These are phyloP conservation scores for Hyaloscypha variabilis DNA, from an alignment of 495 filamentous ascomycete genomes.

Conservation along the genomic window DNA sequence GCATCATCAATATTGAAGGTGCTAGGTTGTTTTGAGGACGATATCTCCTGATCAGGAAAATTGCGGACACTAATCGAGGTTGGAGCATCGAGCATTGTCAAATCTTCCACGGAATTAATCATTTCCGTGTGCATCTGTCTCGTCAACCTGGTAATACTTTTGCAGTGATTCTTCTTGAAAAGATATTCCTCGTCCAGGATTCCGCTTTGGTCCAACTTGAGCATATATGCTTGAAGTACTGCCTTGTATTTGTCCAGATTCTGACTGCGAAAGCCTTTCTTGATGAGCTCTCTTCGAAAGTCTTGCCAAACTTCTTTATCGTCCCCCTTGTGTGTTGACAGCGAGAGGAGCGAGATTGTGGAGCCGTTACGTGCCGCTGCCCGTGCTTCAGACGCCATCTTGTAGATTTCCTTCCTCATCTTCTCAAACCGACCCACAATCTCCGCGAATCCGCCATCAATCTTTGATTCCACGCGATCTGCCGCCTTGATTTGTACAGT, in stretches of 20 bases:
- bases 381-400: not conserved
- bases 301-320: slow-evolving; percentile 12
- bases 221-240: slow-evolving; percentile 15
- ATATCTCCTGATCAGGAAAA: no score
- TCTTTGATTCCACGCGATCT: slow-evolving; percentile 8
- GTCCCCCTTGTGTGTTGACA: slow-evolving; percentile 9
- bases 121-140: no score
- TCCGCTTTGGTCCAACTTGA: slow-evolving; percentile 11
- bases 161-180: not conserved
- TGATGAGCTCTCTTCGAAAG: slow-evolving; percentile 10
- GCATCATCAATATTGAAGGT: no score
- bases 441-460: slow-evolving; percentile 4
- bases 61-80: no score
- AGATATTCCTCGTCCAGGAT: slow-evolving; percentile 12
- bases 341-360: not conserved
- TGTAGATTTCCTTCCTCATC: slow-evolving; percentile 1
- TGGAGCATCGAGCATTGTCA: no score
- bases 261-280: slow-evolving; percentile 9
- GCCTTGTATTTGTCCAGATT: slow-evolving; percentile 14
- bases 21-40: no score
- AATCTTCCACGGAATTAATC: no score
- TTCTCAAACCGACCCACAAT: slow-evolving; percentile 1
- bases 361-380: not conserved
- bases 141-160: not conserved
- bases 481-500: slow-evolving; percentile 5